Evolutionary conservation across 108 stramenopile genomes (phyloP).

Genomic region (Cylindrotheca closterium): DNA sequence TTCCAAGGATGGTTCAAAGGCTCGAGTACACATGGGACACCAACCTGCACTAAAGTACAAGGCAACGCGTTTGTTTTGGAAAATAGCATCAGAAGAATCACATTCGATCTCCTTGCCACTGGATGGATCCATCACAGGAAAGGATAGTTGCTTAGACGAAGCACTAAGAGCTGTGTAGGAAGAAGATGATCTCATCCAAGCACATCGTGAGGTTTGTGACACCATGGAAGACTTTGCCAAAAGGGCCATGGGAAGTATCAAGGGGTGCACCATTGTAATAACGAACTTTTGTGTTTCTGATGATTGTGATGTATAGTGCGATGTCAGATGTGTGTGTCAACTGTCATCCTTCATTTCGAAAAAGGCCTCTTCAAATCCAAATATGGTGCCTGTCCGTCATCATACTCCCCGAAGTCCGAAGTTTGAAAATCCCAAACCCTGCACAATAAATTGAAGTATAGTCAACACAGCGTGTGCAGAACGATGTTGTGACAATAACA

Average conservation of each 20-base stretch:
- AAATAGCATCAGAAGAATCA: neutral
- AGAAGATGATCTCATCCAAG: no score
- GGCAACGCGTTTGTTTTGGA: conserved; percentile 42
- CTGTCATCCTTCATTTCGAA: no score
- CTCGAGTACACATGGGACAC: conserved; percentile 62
- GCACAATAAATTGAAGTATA: no score
- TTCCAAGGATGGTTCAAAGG: conserved; percentile 54
- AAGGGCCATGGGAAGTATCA: neutral
- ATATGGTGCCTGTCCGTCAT: no score
- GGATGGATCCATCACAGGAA: neutral
- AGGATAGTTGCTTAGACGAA: neutral
- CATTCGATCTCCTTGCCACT: neutral
- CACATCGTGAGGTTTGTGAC: neutral
- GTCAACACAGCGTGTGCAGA: no score
- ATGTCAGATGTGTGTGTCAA: no score
- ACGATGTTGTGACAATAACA: no score
- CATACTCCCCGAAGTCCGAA: no score
- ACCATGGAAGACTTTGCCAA: neutral
- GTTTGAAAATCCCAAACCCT: no score
- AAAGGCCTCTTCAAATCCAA: no score
- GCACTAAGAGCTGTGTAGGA: neutral
- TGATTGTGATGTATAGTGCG: no score
- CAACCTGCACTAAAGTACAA: conserved; percentile 64
- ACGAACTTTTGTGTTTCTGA: no score
- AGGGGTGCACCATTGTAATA: neutral